Evolutionary conservation across 345 rosid species (phyloP), one percentile per base, ranked within the genome.

Genomic region (Cardamine resedifolia): DNA sequence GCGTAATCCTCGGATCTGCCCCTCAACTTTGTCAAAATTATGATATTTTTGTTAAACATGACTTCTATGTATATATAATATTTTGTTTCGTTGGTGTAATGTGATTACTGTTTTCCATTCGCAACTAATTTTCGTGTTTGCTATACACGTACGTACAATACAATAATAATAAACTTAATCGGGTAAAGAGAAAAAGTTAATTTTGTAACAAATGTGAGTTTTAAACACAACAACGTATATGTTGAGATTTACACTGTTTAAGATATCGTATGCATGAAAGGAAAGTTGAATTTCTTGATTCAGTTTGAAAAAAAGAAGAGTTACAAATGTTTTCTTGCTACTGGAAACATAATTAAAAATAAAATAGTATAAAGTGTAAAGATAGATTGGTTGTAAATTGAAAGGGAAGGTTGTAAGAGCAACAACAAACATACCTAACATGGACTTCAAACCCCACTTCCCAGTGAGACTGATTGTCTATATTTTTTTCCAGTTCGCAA

Each of bases 401-500:
- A 74, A 66, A 74, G 62, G 12, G 78, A 50, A 58, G 26, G 39
- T 41, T 67, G 78, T 51, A 51, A 75, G 38, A 59, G 56, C 61
- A 66, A 74, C 78, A 74, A 66, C 68, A 58, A 75, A 59, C 78
- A 75, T 10, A 60, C 48, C 68, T 67, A 74, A 74, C 73, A 74
- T 74, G 78, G 73, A 43, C 23, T 59, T 57, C 7, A 15, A 67
- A 23, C 78, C 78, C 77, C 66, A 73, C 66, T 65, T 72, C 67
- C 57, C 31, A 36, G 15, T 48, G 72, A 34, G 57, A 31, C 30
- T 55, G 56, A 55, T n/a, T 72, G 77, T 73, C 70, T 72, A 12
- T 36, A 64, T 24, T 16, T 23, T 18, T 53, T 10, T 65, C 47
- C 66, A 34, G 66, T 73, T 74, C 18, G 30, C 64, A 65, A 73